Percentiles rank a stretch among this genome's conserved stretches.
Conservation (phyloP, 1,284 basidiomycete genomes). For the Fomitopsis schrenkii region DNA sequence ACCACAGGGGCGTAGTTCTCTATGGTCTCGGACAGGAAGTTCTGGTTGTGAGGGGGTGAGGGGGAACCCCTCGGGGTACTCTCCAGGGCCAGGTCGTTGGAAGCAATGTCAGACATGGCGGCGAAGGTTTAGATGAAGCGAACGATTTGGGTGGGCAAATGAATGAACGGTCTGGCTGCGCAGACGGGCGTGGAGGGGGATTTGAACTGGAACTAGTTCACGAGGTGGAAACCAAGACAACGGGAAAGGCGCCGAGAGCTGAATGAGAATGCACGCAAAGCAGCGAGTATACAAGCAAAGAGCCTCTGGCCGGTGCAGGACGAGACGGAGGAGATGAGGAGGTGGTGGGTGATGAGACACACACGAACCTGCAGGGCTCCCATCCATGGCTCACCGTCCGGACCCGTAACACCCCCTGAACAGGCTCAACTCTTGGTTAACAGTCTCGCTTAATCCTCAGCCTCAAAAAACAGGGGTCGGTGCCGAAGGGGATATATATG, state of each 20-base stretch:
- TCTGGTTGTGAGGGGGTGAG: not conserved
- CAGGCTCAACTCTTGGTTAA: not conserved
- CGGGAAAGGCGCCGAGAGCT: not conserved
- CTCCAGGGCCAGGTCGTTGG: not conserved
- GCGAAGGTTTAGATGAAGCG: not conserved
- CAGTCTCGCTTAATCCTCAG: not conserved
- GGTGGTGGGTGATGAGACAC: not conserved
- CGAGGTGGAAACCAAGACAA: conserved; percentile 1
- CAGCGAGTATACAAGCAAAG: not conserved
- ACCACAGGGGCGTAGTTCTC: not conserved
- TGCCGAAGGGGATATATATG: not conserved
- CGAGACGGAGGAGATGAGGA: not conserved
- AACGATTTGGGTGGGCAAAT: not conserved
- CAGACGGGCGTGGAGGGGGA: not conserved
- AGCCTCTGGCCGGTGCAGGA: not conserved
- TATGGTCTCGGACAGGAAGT: not conserved
- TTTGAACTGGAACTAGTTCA: not conserved
- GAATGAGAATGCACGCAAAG: not conserved
- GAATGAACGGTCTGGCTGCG: conserved; percentile 1
- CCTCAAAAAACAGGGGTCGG: not conserved
- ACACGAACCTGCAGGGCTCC: not conserved
- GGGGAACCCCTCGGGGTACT: not conserved
- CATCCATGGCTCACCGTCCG: not conserved
- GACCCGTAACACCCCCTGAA: not conserved
- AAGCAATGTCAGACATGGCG: conserved; percentile 1